Conservation (phyloP, 148 eudicot genomes). For the Linanthus parryae region DNA sequence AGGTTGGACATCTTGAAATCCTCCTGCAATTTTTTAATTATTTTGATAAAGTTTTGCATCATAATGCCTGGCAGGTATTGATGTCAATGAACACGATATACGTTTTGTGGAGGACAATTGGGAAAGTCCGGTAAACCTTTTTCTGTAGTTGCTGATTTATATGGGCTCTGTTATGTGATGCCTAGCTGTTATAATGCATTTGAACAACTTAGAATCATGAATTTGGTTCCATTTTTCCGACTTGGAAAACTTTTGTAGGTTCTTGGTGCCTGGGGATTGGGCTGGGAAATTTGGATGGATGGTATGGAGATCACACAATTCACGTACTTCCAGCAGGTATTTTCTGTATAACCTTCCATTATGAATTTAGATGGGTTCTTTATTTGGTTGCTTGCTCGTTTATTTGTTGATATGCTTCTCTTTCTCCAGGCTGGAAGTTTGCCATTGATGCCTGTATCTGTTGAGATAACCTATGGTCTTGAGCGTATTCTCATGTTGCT, state of each 20-base stretch:
- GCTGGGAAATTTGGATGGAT: conserved; percentile 99
- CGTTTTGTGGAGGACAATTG: conserved; percentile 99
- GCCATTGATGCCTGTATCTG: conserved; percentile 83
- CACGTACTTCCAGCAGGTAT: conserved; percentile 99
- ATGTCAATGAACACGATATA: conserved; percentile 94
- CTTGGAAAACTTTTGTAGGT: conserved; percentile 50
- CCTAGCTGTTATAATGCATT: neutral
- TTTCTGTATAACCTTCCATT: conserved; percentile 5
- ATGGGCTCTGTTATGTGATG: too few species aligned
- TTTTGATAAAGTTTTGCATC: conserved; percentile 1
- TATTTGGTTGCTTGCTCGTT: too few species aligned
- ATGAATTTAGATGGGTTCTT: neutral
- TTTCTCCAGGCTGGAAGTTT: conserved; percentile 82
- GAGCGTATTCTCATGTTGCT: conserved; percentile 97
- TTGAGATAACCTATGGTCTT: conserved; percentile 99
- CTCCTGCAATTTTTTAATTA: too few species aligned
- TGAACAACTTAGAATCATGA: neutral
- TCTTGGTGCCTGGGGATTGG: conserved; percentile 99
- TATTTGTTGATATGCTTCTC: too few species aligned
- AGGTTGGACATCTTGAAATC: too few species aligned
- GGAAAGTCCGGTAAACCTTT: conserved; percentile 91
- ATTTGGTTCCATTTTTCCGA: conserved; percentile 8
- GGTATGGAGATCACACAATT: conserved; percentile 99
- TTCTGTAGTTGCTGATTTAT: neutral
- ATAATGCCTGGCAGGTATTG: conserved; percentile 55